phyloP scores from a whole-genome alignment of 371 early-diverging fungal species.

The Mortierella sp. region DNA sequence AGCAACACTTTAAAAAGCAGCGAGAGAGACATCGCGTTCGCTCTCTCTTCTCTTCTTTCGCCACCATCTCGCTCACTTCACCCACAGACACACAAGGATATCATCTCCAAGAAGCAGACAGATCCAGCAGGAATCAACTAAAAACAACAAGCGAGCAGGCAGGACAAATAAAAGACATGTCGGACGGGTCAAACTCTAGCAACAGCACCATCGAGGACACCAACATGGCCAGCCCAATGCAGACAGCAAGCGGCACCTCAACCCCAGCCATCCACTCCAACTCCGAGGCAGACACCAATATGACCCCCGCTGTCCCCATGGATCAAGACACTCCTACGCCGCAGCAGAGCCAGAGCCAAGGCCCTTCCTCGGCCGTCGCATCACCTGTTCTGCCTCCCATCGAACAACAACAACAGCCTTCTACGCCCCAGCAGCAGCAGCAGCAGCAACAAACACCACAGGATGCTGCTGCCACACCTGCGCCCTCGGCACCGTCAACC shows the following conservation, averaged over 20 bases:
- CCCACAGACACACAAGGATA: not conserved
- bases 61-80: not conserved
- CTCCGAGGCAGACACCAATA: conserved; percentile 22
- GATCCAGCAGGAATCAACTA: not conserved
- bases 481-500: conserved; percentile 28
- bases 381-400: conserved; percentile 9
- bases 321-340: conserved; percentile 31
- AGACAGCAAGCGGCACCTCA: conserved; percentile 30
- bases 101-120: not conserved
- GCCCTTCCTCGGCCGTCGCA: conserved; percentile 5
- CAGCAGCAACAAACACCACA: conserved; percentile 15
- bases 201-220: conserved; percentile 47
- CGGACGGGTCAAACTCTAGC: conserved; percentile 46
- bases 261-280: conserved; percentile 33
- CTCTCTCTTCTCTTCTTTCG: not conserved
- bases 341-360: conserved; percentile 20
- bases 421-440: conserved; percentile 17
- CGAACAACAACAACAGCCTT: conserved; percentile 6
- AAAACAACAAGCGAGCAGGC: not conserved
- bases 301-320: conserved; percentile 26
- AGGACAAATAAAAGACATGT: conserved; percentile 19
- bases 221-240: conserved; percentile 50
- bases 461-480: conserved; percentile 15
- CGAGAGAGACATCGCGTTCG: not conserved
- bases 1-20: not conserved